Percentiles rank a stretch among this genome's conserved stretches.
Conservation (phyloP, 2,329 filamentous ascomycete genomes). For the Leptographium radiaticola region DNA sequence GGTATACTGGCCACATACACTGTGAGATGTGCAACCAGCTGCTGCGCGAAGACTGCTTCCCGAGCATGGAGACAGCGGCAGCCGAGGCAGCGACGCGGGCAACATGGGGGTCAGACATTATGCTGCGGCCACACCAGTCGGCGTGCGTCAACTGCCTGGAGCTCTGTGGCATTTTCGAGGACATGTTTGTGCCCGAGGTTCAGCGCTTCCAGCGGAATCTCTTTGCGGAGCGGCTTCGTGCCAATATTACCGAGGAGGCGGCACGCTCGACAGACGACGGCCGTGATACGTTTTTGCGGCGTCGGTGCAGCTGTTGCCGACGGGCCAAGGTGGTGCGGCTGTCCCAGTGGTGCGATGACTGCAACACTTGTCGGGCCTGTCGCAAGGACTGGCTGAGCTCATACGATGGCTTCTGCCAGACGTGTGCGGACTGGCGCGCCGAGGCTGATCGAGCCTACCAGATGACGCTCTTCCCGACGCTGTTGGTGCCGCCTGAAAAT, state of each 20-base stretch:
- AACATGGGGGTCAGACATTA: neutral
- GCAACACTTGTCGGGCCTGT: neutral
- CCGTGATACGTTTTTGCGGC: neutral
- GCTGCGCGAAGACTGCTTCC: neutral
- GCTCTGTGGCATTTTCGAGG: neutral
- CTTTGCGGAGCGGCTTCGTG: too few relatives aligned
- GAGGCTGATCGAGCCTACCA: neutral
- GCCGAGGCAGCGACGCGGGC: neutral
- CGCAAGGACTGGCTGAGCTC: neutral
- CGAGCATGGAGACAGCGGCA: neutral
- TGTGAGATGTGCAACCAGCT: neutral
- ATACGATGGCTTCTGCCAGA: neutral
- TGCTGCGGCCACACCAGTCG: too few relatives aligned
- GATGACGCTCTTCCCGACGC: neutral
- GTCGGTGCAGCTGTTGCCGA: neutral
- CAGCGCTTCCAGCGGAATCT: neutral
- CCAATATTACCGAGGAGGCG: too few relatives aligned
- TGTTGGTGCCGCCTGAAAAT: neutral
- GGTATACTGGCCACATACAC: neutral
- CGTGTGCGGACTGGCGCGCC: neutral
- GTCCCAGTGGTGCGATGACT: neutral
- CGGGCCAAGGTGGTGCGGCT: neutral
- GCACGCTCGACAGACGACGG: neutral
- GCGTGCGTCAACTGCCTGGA: neutral
- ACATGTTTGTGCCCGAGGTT: too few relatives aligned